Evolutionary conservation across 108 stramenopile genomes (phyloP).

Genomic region (Skeletonema marinoi): DNA sequence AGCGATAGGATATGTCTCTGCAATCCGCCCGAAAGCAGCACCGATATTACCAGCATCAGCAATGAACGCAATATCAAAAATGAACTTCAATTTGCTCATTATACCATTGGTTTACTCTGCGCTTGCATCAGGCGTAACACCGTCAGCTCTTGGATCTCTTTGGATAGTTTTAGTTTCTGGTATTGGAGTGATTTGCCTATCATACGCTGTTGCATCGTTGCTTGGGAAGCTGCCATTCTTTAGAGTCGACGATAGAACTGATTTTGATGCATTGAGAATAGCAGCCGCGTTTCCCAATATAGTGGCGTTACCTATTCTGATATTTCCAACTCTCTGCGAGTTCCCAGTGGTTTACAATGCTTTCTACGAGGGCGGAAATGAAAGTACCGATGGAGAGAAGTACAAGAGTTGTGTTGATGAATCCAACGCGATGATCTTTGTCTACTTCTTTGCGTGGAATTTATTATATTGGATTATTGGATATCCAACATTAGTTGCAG

Average conservation of each 20-base stretch:
- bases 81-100: conserved; percentile 65
- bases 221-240: conserved; percentile 42
- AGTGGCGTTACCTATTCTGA: conserved; percentile 71
- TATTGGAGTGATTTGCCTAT: conserved; percentile 48
- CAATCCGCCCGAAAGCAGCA: conserved; percentile 44
- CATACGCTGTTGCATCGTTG: conserved; percentile 62
- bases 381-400: conserved; percentile 14
- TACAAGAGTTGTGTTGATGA: conserved; percentile 54
- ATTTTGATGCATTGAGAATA: conserved; percentile 66
- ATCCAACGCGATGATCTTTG: conserved; percentile 71
- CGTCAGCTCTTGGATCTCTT: conserved; percentile 52
- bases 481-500: conserved; percentile 47
- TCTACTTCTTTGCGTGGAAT: conserved; percentile 73
- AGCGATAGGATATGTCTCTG: conserved; percentile 57
- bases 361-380: conserved; percentile 25
- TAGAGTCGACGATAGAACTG: conserved; percentile 30
- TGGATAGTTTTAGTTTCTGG: conserved; percentile 70
- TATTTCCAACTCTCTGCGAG: conserved; percentile 81
- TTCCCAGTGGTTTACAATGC: conserved; percentile 64
- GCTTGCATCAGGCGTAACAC: conserved; percentile 56
- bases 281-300: conserved; percentile 77
- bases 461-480: conserved; percentile 69
- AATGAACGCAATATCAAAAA: conserved; percentile 59
- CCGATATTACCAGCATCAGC: conserved; percentile 56
- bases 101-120: conserved; percentile 67